Evolutionary conservation across 2,329 filamentous ascomycete species (phyloP).

Genomic region (Cladophialophora bantiana): DNA sequence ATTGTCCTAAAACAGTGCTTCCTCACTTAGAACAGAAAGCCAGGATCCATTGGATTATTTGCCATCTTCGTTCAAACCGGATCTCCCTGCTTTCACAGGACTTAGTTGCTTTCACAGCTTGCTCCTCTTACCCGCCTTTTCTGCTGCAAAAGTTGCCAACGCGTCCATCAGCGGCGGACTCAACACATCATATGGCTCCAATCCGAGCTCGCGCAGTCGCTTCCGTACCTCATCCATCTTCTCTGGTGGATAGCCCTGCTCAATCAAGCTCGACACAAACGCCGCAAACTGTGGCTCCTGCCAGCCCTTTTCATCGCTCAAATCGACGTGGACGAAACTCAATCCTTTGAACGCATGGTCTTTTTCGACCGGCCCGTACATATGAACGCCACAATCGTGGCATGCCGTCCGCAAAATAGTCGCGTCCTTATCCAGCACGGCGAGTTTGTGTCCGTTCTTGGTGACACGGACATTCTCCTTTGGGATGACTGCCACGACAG

Average conservation of each 20-base stretch:
- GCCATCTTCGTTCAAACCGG: neutral
- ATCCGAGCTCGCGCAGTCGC: slow-evolving; percentile 61
- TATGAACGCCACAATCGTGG: slow-evolving; percentile 65
- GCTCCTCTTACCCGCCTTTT: slow-evolving; percentile 50
- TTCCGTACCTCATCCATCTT: slow-evolving; percentile 63
- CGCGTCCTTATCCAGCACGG: slow-evolving; percentile 62
- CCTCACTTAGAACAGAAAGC: neutral
- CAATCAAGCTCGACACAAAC: slow-evolving; percentile 72
- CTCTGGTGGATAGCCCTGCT: slow-evolving; percentile 67
- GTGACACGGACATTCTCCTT: slow-evolving; percentile 62
- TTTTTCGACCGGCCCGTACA: slow-evolving; percentile 70
- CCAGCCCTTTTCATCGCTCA: slow-evolving; percentile 68
- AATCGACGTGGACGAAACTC: slow-evolving; percentile 72
- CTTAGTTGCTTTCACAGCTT: slow-evolving; percentile 17
- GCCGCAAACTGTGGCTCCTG: slow-evolving; percentile 74
- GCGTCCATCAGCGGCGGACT: slow-evolving; percentile 69
- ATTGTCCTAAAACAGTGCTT: neutral
- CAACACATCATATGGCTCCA: slow-evolving; percentile 69
- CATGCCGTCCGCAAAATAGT: slow-evolving; percentile 69
- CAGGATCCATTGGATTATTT: neutral
- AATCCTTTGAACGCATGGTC: slow-evolving; percentile 72
- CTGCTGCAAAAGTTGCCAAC: slow-evolving; percentile 62
- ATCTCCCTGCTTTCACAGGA: neutral
- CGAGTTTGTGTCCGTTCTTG: slow-evolving; percentile 65
- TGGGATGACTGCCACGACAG: slow-evolving; percentile 68